These are phyloP conservation scores for Ulvella scutata DNA, from an alignment of 139 green algal genomes.

Conservation along the genomic window DNA sequence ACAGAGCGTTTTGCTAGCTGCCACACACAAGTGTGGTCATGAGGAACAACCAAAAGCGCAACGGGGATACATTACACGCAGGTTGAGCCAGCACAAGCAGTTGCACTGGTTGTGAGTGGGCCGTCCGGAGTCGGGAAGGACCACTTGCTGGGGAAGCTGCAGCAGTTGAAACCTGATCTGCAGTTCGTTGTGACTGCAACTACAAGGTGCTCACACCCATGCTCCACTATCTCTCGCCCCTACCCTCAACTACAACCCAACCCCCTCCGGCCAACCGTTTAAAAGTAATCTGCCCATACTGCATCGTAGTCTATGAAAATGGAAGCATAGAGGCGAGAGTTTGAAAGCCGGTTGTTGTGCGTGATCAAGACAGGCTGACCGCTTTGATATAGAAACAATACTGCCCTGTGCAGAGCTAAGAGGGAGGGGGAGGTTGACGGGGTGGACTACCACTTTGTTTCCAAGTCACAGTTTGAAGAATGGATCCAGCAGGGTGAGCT, in stretches of 20 bases:
- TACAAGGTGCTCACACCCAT: slow-evolving; percentile 29
- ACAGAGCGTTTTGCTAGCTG: too few relatives aligned
- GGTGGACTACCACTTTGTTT: slow-evolving; percentile 89
- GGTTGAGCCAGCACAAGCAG: slow-evolving; percentile 32
- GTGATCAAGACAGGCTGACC: neutral
- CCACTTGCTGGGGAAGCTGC: slow-evolving; percentile 59
- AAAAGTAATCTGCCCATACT: neutral
- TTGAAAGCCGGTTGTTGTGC: neutral
- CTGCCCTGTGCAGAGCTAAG: slow-evolving; percentile 25
- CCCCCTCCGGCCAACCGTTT: neutral
- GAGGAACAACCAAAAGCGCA: too few relatives aligned
- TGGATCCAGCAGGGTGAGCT: slow-evolving; percentile 68
- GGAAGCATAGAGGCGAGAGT: neutral
- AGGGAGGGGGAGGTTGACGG: slow-evolving; percentile 69
- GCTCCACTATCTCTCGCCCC: neutral
- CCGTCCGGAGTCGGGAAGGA: slow-evolving; percentile 93
- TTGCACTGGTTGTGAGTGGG: slow-evolving; percentile 75
- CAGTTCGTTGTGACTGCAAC: slow-evolving; percentile 93
- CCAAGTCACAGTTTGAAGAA: slow-evolving; percentile 59
- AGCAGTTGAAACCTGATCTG: slow-evolving; percentile 51
- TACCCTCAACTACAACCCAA: neutral
- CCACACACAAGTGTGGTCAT: too few relatives aligned
- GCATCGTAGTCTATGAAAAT: neutral
- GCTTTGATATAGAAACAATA: neutral
- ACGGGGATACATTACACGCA: too few relatives aligned